phyloP scores from a whole-genome alignment of 2,329 filamentous ascomycete genomes.

The Pseudogymnoascus sp. region DNA sequence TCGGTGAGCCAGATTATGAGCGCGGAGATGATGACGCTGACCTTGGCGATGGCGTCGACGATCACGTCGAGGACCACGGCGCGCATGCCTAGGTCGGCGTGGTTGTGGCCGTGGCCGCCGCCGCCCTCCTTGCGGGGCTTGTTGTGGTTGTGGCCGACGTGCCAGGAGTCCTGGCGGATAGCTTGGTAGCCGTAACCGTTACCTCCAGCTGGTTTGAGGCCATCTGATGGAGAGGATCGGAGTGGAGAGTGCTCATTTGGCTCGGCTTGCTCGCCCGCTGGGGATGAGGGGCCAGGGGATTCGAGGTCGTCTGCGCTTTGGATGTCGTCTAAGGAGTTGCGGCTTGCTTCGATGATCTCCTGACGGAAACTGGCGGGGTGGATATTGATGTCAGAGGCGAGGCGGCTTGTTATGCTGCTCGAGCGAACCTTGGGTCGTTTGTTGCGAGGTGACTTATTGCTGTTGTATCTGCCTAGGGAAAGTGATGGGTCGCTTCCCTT shows the following conservation, averaged over 20 bases:
- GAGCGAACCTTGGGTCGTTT: constrained; percentile 20
- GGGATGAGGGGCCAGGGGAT: constrained; percentile 15
- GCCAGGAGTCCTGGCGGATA: constrained; percentile 33
- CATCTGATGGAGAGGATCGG: constrained; percentile 11
- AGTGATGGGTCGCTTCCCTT: constrained; percentile 16
- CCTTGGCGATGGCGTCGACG: constrained; percentile 78
- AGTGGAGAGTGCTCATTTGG: constrained; percentile 30
- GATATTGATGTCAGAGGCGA: constrained; percentile 66
- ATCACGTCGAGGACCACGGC: constrained; percentile 71
- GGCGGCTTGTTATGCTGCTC: constrained; percentile 41
- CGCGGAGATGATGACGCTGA: constrained; percentile 77
- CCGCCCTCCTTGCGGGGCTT: constrained; percentile 59
- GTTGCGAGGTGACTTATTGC: constrained; percentile 18
- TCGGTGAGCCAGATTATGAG: constrained; percentile 87
- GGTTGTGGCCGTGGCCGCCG: constrained; percentile 66
- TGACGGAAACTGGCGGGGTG: constrained; percentile 87
- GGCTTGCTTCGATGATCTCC: constrained; percentile 82
- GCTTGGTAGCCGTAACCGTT: constrained; percentile 9
- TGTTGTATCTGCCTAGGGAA: constrained; percentile 10
- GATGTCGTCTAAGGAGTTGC: constrained; percentile 51
- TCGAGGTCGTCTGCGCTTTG: constrained; percentile 46
- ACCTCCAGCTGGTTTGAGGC: neutral
- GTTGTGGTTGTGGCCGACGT: constrained; percentile 73
- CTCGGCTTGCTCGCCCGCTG: constrained; percentile 37
- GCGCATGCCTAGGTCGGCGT: constrained; percentile 92